Percentiles rank a stretch among this genome's conserved stretches.
phyloP scores from a whole-genome alignment of 495 filamentous ascomycete genomes.

The Hypoxylon cercidicola region DNA sequence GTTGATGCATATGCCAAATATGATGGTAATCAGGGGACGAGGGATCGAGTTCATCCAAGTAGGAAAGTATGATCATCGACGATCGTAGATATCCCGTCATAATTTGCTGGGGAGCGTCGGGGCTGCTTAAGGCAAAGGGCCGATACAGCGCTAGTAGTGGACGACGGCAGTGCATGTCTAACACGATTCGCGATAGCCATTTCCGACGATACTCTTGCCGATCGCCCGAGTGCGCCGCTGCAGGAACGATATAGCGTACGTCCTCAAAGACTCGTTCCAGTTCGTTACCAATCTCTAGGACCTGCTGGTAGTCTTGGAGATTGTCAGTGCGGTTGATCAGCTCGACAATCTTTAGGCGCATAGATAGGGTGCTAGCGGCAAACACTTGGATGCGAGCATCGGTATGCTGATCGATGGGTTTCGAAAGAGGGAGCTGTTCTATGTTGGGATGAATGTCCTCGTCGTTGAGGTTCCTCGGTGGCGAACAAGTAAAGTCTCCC shows the following conservation, averaged over 20 bases:
- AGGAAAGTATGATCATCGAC: constrained; percentile 51
- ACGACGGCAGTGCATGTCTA: constrained; percentile 52
- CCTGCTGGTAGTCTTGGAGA: constrained; percentile 47
- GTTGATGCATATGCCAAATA: constrained; percentile 47
- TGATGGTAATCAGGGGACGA: constrained; percentile 43
- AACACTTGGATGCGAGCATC: constrained; percentile 50
- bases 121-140: constrained; percentile 50
- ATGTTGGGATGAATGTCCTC: constrained; percentile 41
- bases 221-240: constrained; percentile 36
- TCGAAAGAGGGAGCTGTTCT: constrained; percentile 45
- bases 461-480: constrained; percentile 52
- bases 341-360: constrained; percentile 46
- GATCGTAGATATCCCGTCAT: constrained; percentile 50
- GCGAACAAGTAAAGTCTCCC: constrained; percentile 50
- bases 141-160: constrained; percentile 52
- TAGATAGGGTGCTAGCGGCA: constrained; percentile 46
- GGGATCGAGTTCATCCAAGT: constrained; percentile 51
- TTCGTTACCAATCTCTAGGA: constrained; percentile 50
- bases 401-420: constrained; percentile 50
- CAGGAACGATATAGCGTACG: constrained; percentile 46
- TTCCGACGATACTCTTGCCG: constrained; percentile 39
- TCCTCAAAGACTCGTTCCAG: constrained; percentile 53
- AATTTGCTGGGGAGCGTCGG: constrained; percentile 48
- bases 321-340: constrained; percentile 49
- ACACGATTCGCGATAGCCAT: constrained; percentile 45